Percentiles rank a stretch among this genome's conserved stretches.
Evolutionary conservation across 2,329 filamentous ascomycete species (phyloP).

Genomic region (Bipolaris victoriae): DNA sequence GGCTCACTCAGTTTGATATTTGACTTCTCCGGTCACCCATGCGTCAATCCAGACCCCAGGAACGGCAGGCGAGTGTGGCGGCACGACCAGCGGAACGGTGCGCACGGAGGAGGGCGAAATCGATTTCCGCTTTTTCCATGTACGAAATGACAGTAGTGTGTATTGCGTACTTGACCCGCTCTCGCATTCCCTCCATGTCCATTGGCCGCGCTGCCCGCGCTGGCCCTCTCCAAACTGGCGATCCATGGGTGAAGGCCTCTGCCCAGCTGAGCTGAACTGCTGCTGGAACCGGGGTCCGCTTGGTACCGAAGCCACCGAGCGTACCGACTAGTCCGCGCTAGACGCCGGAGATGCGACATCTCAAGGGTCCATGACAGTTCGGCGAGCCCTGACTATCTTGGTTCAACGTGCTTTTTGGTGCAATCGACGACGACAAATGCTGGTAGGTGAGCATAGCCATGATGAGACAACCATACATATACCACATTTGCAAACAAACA

Average conservation of each 20-base stretch:
- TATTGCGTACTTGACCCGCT: not conserved
- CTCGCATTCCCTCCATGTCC: not conserved
- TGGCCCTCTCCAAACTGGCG: not conserved
- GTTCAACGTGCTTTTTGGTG: not conserved
- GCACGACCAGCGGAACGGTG: not conserved
- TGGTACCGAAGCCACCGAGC: not conserved
- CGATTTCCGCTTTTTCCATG: not conserved
- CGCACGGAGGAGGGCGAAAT: not conserved
- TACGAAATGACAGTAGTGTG: not conserved
- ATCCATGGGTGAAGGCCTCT: not conserved
- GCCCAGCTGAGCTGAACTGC: not conserved
- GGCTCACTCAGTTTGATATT: not conserved
- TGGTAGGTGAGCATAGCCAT: not conserved
- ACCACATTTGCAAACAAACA: no score
- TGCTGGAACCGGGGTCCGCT: not conserved
- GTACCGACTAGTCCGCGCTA: not conserved
- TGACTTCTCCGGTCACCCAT: not conserved
- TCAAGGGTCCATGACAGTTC: constrained; percentile 5
- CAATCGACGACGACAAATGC: not conserved
- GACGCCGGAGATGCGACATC: not conserved
- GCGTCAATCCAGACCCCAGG: not conserved
- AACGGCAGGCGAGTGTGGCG: not conserved
- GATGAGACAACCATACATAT: not conserved
- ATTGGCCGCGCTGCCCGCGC: not conserved
- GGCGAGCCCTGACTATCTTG: not conserved